Conservation (phyloP, 352 stramenopile species). For the Ochromonadaceae sp. region DNA sequence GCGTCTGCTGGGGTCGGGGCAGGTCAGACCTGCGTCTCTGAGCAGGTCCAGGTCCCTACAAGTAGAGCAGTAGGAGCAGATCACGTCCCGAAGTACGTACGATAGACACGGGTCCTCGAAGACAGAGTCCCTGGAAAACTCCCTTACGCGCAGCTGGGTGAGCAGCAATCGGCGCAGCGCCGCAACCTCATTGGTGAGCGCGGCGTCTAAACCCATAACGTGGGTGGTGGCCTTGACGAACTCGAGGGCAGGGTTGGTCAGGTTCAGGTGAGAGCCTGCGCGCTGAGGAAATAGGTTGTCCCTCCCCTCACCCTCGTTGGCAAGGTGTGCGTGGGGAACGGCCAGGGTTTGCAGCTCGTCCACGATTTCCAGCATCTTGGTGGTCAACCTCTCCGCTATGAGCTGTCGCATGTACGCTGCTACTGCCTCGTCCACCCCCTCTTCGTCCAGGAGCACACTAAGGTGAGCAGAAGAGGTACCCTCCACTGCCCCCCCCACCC, state of each 20-base stretch:
- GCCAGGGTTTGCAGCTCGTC: conserved; percentile 36
- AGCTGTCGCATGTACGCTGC: conserved; percentile 42
- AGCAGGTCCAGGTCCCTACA: conserved; percentile 47
- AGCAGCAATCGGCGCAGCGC: conserved; percentile 75
- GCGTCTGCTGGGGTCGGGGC: background rate
- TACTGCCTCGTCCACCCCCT: conserved; percentile 41
- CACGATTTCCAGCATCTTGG: conserved; percentile 42
- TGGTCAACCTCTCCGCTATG: conserved; percentile 40
- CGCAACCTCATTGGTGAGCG: conserved; percentile 65
- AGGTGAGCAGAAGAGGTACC: too few species aligned
- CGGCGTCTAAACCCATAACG: conserved; percentile 76
- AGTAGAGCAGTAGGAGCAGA: conserved; percentile 86
- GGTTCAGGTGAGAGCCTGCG: conserved; percentile 55
- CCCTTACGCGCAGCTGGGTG: conserved; percentile 53
- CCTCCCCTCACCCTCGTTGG: conserved; percentile 5
- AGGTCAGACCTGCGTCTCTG: background rate
- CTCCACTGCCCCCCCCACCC: too few species aligned
- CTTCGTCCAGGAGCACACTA: conserved; percentile 26
- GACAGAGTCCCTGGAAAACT: conserved; percentile 57
- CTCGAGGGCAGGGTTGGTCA: conserved; percentile 78
- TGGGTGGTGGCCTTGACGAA: conserved; percentile 87
- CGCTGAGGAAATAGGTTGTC: conserved; percentile 24
- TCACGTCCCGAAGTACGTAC: conserved; percentile 89
- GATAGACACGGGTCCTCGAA: conserved; percentile 82
- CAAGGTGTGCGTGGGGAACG: conserved; percentile 21